These are phyloP conservation scores for Cladochytrium replicatum DNA, from an alignment of 192 early-diverging fungal genomes.

Conservation along the genomic window DNA sequence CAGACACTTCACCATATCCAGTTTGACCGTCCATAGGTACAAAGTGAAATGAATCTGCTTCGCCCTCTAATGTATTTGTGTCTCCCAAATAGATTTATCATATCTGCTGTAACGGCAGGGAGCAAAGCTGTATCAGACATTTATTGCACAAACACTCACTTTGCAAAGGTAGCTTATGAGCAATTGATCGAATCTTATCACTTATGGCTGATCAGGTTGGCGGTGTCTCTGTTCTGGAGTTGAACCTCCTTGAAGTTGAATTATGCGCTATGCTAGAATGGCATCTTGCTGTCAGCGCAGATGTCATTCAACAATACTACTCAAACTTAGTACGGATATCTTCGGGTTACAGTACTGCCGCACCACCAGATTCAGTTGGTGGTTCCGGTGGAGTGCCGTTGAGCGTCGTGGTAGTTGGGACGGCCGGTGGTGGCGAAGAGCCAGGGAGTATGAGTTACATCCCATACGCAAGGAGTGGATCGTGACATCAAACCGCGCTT, in stretches of 20 bases:
- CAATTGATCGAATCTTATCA: background rate
- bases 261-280: conserved; percentile 76
- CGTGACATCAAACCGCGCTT: no score
- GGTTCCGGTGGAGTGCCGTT: no score
- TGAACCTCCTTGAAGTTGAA: conserved; percentile 88
- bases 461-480: no score
- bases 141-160: conserved; percentile 90
- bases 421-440: no score
- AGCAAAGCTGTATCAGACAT: conserved; percentile 86
- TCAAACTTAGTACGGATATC: conserved; percentile 76
- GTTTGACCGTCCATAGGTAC: conserved; percentile 72
- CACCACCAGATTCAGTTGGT: no score
- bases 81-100: conserved; percentile 63
- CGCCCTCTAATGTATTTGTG: background rate
- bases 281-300: conserved; percentile 68
- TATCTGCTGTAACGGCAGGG: conserved; percentile 74
- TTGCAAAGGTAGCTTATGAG: conserved; percentile 54
- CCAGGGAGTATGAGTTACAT: no score
- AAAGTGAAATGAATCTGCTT: conserved; percentile 12
- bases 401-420: no score
- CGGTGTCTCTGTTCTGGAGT: conserved; percentile 82
- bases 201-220: conserved; percentile 47
- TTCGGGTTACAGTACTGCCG: no score
- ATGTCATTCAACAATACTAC: conserved; percentile 86
- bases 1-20: conserved; percentile 81